Evolutionary conservation across 2,329 filamentous ascomycete genomes (phyloP), one percentile per base, ranked within the genome.

Genomic region (Tolypocladium capitatum): DNA sequence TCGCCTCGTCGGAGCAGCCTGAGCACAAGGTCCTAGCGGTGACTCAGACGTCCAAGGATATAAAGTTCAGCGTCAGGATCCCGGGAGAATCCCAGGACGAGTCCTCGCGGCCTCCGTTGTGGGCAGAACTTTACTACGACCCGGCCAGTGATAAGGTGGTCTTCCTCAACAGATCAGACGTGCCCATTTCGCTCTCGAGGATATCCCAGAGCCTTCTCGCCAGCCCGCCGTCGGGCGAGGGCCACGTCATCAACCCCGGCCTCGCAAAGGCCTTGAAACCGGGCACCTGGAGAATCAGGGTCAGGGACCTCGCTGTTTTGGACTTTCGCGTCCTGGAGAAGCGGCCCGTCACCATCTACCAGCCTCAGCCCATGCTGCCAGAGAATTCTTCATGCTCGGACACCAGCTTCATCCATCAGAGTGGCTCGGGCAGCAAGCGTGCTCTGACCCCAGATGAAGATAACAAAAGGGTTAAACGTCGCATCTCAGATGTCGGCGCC

Each of bases 101-200:
- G 41, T 63, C 60, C 9, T 60, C 64, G 8, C 64, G 71, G 16
- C 73, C 74, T 16, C 68, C 72, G 5, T 55, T 80, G n/a, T 78
- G 73, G 73, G 79, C 74, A 58, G 75, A 79, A 58, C 64, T 80
- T 33, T 80, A 78, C 55, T 80, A 79, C 53, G 74, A 80, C 58
- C 75, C 76, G 16, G 65, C 70, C 52, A 78, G 75, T 61, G 76
- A 80, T 58, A 72, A 74, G 58, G 69, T 77, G 54, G 75, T 80
- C 49, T 68, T 80, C 27, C 59, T 71, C 46, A 80, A 79, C 59
- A 69, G 67, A 49, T 78, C 75, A 16, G 72, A 78, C 34, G 66
- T 72, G 2, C 75, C 76, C 40, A 72, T 80, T 47, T 63, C 64
- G 24, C 63, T 80, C 30, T 66, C 68, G 20, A 67, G 70, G 46